Conservation (phyloP, 2,329 filamentous ascomycete genomes). For the Fusarium equiseti region DNA sequence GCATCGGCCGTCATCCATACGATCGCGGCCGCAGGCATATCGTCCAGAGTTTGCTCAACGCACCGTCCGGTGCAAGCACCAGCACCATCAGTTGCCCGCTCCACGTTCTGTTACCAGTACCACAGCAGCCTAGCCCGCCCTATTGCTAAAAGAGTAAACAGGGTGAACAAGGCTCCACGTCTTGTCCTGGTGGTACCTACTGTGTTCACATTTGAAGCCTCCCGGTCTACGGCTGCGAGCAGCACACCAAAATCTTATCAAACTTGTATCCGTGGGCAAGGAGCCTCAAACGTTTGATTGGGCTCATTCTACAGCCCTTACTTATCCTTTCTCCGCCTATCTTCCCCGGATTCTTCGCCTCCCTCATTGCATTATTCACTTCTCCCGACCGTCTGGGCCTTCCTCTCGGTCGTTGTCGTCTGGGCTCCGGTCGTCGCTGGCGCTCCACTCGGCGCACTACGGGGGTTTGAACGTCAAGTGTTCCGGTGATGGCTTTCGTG, state of each 20-base stretch:
- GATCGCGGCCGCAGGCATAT: slow-evolving; percentile 48
- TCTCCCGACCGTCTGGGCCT: slow-evolving; percentile 42
- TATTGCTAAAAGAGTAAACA: slow-evolving; percentile 32
- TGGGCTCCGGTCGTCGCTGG: slow-evolving; percentile 43
- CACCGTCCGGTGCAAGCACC: slow-evolving; percentile 30
- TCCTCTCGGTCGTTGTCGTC: slow-evolving; percentile 38
- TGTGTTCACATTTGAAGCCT: slow-evolving; percentile 31
- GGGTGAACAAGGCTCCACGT: slow-evolving; percentile 39
- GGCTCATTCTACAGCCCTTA: slow-evolving; percentile 35
- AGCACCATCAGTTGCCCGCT: slow-evolving; percentile 30
- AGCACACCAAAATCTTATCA: slow-evolving; percentile 43
- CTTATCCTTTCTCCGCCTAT: slow-evolving; percentile 46
- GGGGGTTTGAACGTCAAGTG: slow-evolving; percentile 45
- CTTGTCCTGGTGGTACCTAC: slow-evolving; percentile 24
- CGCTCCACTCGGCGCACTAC: slow-evolving; percentile 47
- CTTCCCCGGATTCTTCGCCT: slow-evolving; percentile 41
- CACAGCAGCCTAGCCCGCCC: slow-evolving; percentile 40
- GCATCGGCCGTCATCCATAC: slow-evolving; percentile 48
- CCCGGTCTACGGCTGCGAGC: slow-evolving; percentile 32
- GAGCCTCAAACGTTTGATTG: slow-evolving; percentile 35
- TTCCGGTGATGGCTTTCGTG: slow-evolving; percentile 52
- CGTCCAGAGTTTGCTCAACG: slow-evolving; percentile 41
- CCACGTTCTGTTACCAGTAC: slow-evolving; percentile 39
- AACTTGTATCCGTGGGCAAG: slow-evolving; percentile 29
- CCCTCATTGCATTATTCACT: slow-evolving; percentile 38